These are phyloP conservation scores for Emiliania huxleyi DNA, from an alignment of 78 protist genomes.

Conservation along the genomic window DNA sequence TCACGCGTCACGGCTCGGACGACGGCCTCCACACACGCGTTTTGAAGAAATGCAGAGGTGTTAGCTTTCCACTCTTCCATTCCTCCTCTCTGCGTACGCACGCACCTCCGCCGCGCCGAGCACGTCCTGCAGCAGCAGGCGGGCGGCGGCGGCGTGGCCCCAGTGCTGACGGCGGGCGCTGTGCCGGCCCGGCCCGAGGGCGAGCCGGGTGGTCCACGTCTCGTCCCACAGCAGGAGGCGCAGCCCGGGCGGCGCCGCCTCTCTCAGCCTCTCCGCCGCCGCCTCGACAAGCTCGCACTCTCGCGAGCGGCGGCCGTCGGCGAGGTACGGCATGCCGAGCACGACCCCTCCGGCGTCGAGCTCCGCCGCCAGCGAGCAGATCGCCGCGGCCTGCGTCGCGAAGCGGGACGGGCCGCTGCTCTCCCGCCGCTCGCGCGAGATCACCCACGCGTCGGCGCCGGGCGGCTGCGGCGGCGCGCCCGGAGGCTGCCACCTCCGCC, in stretches of 20 bases:
- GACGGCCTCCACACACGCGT: too few species aligned
- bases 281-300: background rate
- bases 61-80: too few species aligned
- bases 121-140: background rate
- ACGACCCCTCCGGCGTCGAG: background rate
- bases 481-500: too few species aligned
- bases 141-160: background rate
- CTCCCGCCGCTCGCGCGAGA: background rate
- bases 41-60: too few species aligned
- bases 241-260: background rate
- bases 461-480: too few species aligned
- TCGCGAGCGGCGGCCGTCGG: background rate
- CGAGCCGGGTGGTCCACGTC: background rate
- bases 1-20: too few species aligned
- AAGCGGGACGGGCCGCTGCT: background rate
- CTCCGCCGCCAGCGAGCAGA: background rate
- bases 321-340: background rate
- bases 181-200: background rate
- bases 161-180: background rate
- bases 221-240: background rate
- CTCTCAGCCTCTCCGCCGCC: background rate
- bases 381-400: background rate
- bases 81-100: too few species aligned
- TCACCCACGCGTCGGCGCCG: background rate
- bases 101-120: too few species aligned